phyloP scores from a whole-genome alignment of 257 asterid genomes.

The Nicotiana noctiflora region DNA sequence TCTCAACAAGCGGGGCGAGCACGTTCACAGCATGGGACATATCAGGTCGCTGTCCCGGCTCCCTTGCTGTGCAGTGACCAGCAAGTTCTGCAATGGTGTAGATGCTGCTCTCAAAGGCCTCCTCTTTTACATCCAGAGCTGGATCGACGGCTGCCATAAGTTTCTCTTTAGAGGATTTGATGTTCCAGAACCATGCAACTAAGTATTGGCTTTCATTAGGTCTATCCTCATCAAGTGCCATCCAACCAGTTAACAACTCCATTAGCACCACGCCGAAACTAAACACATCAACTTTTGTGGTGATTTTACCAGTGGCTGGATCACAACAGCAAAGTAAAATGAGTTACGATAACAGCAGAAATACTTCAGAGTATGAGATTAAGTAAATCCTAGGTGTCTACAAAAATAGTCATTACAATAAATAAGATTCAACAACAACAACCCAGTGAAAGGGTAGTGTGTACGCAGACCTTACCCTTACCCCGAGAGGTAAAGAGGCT shows the following conservation, averaged over 20 bases:
- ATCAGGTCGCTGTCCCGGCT: conserved; percentile 79
- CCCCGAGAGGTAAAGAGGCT: too few species aligned
- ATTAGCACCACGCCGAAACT: conserved; percentile 83
- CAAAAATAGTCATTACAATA: background rate
- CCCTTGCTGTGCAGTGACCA: conserved; percentile 86
- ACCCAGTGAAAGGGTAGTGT: too few species aligned
- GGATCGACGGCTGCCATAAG: conserved; percentile 61
- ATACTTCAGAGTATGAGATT: background rate
- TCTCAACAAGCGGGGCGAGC: conserved; percentile 64
- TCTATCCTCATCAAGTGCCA: conserved; percentile 68
- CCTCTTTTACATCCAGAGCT: conserved; percentile 41
- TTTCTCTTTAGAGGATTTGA: conserved; percentile 54
- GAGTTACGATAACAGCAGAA: background rate
- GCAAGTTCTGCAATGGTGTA: conserved; percentile 73
- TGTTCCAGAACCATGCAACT: conserved; percentile 75
- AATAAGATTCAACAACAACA: too few species aligned
- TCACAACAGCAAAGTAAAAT: background rate
- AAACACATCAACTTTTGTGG: conserved; percentile 84
- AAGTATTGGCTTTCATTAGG: conserved; percentile 85
- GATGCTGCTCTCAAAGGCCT: conserved; percentile 58
- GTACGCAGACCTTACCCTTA: too few species aligned
- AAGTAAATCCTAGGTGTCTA: background rate
- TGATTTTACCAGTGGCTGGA: conserved; percentile 82
- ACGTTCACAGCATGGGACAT: conserved; percentile 83
- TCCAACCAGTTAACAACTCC: conserved; percentile 83